Evolutionary conservation across 352 stramenopile species (phyloP).

Genomic region (Thalassiosira pacifica): DNA sequence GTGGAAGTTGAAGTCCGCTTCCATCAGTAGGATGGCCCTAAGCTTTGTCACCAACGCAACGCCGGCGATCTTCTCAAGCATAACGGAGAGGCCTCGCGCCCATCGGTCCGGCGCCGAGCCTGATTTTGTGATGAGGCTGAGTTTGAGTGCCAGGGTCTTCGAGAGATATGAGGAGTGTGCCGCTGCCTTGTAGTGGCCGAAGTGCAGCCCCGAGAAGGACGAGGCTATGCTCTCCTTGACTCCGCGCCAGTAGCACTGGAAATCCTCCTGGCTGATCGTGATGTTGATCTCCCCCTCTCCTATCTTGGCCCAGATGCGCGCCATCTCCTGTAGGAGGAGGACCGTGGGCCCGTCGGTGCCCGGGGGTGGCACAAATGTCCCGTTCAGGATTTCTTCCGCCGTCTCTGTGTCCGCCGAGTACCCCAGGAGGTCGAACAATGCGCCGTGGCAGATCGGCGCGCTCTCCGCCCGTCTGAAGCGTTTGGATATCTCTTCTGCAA

Average conservation of each 20-base stretch:
- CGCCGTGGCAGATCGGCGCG: background rate
- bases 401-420: background rate
- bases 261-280: background rate
- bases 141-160: background rate
- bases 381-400: background rate
- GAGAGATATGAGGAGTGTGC: background rate
- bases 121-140: background rate
- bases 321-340: background rate
- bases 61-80: constrained; percentile 32
- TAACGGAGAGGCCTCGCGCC: constrained; percentile 10
- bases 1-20: constrained; percentile 53
- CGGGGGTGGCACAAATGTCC: background rate
- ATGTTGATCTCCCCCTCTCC: background rate
- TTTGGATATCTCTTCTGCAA: background rate
- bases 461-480: background rate
- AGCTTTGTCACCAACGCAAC: constrained; percentile 41
- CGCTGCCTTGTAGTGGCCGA: constrained; percentile 18
- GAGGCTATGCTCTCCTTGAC: background rate
- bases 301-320: background rate
- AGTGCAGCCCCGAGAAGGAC: background rate
- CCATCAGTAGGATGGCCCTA: constrained; percentile 53
- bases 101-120: background rate
- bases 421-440: background rate
- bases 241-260: background rate
- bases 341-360: background rate